Percentiles rank a stretch among this genome's conserved stretches.
These are phyloP conservation scores for Xylaria sp. DNA, from an alignment of 2,329 filamentous ascomycete species.

Conservation along the genomic window DNA sequence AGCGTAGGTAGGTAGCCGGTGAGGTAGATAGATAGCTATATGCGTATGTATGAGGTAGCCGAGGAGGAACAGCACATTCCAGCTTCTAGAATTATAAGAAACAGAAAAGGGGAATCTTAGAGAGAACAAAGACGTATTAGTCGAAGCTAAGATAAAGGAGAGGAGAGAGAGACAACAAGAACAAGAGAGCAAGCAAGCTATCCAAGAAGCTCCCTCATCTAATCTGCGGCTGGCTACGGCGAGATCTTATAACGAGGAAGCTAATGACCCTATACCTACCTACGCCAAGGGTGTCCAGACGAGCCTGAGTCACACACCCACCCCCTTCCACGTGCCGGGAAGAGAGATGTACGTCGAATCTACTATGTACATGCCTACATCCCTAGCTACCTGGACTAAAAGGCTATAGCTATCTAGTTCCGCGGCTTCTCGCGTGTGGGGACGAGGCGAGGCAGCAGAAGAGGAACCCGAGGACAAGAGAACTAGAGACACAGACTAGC, in stretches of 20 bases:
- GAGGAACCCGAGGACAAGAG: slow-evolving; percentile 3
- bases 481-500: not conserved
- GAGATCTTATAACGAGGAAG: slow-evolving; percentile 19
- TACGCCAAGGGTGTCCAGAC: slow-evolving; percentile 23
- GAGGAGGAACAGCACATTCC: not conserved
- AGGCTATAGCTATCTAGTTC: slow-evolving; percentile 8
- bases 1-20: not conserved
- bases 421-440: slow-evolving; percentile 28
- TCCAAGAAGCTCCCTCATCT: not conserved
- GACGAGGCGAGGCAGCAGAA: not conserved
- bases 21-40: not conserved
- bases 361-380: not conserved
- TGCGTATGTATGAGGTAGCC: not conserved
- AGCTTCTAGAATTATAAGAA: not conserved
- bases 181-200: slow-evolving; percentile 11
- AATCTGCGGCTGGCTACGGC: not conserved
- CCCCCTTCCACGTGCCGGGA: slow-evolving; percentile 21
- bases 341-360: not conserved
- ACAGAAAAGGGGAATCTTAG: not conserved
- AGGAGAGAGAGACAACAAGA: slow-evolving; percentile 19
- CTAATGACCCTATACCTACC: slow-evolving; percentile 16
- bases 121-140: not conserved
- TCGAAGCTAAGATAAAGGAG: not conserved
- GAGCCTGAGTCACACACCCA: slow-evolving; percentile 21
- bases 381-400: not conserved